These are phyloP conservation scores for Vickermania spadyakhi DNA, from an alignment of 208 protist species.

Conservation along the genomic window DNA sequence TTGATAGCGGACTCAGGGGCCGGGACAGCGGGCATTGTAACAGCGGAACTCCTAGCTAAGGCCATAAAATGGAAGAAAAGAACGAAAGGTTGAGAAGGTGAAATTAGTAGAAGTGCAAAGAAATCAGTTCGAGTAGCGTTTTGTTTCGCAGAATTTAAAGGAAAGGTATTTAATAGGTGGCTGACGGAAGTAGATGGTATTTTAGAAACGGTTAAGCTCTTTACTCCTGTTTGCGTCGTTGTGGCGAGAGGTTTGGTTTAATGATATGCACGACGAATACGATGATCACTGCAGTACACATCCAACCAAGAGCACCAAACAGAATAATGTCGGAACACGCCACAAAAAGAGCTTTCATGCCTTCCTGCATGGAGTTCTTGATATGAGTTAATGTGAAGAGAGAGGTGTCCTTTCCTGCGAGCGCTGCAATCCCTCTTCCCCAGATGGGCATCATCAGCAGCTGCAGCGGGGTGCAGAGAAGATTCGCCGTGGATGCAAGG, in stretches of 20 bases:
- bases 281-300: not conserved
- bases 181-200: too few relatives aligned
- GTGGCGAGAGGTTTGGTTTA: not conserved
- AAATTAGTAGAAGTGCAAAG: too few relatives aligned
- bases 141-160: too few relatives aligned
- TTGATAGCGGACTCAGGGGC: not conserved
- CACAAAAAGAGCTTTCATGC: not conserved
- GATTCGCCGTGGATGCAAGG: constrained; percentile 3
- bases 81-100: constrained; percentile 25
- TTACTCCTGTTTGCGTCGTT: too few relatives aligned
- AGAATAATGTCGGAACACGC: not conserved
- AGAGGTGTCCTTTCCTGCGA: not conserved
- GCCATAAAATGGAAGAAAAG: constrained; percentile 23
- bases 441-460: constrained; percentile 3
- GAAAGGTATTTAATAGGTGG: too few relatives aligned
- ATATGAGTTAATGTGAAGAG: not conserved
- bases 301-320: not conserved
- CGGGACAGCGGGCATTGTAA: not conserved
- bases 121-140: too few relatives aligned
- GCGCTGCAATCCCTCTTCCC: not conserved
- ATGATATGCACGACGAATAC: not conserved
- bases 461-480: constrained; percentile 1
- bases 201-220: too few relatives aligned
- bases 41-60: not conserved
- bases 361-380: not conserved